phyloP scores from a whole-genome alignment of 495 filamentous ascomycete species.

The Bryoglossum gracile region DNA sequence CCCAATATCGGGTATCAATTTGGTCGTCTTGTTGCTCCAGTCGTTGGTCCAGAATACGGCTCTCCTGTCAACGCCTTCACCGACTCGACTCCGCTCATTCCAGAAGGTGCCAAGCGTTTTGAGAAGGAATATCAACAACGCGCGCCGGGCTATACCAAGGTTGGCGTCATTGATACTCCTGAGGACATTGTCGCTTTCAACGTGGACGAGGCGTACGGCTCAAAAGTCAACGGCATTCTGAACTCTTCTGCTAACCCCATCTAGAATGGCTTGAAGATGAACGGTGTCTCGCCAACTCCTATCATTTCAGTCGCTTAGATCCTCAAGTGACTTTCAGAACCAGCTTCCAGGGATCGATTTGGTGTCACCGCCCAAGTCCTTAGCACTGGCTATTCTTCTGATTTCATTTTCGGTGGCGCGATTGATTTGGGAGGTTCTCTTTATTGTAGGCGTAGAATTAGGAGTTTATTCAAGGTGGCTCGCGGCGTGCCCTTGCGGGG shows the following conservation, averaged over 20 bases:
- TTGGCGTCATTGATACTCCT: constrained; percentile 1
- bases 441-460: too few species aligned
- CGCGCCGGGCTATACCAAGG: background rate
- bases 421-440: too few species aligned
- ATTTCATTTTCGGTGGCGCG: too few species aligned
- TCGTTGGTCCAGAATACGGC: constrained; percentile 7
- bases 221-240: background rate
- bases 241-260: background rate
- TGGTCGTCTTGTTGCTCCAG: background rate
- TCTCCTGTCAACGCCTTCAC: background rate
- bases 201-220: background rate
- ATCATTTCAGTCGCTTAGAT: too few species aligned
- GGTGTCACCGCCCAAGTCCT: too few species aligned
- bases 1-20: constrained; percentile 5
- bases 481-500: too few species aligned
- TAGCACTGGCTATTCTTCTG: too few species aligned
- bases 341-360: too few species aligned
- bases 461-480: too few species aligned
- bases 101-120: background rate
- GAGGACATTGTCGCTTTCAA: constrained; percentile 5
- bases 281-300: too few species aligned
- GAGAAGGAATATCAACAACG: constrained; percentile 2
- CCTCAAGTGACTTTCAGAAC: too few species aligned
- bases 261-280: too few species aligned
- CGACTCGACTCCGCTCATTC: background rate